These are phyloP conservation scores for Microbotryum scabiosae DNA, from an alignment of 1,284 basidiomycete species.

Conservation along the genomic window DNA sequence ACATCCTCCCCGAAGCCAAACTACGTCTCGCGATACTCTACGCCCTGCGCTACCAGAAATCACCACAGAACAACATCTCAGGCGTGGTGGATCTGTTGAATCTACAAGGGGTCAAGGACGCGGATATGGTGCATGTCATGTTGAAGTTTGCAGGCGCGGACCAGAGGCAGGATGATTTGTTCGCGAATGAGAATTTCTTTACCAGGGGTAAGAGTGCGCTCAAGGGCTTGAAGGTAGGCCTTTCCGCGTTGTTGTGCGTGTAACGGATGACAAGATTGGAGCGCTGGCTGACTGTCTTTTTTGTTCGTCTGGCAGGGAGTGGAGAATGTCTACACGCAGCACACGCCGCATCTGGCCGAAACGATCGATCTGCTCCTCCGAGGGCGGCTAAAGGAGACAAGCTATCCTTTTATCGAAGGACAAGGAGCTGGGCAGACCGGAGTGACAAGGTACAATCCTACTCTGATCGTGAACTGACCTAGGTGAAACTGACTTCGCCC, in stretches of 20 bases:
- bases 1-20: conserved; percentile 69
- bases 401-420: conserved; percentile 79
- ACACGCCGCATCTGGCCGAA: conserved; percentile 84
- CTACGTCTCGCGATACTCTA: conserved; percentile 89
- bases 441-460: conserved; percentile 8
- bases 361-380: conserved; percentile 85
- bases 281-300: neutral
- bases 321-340: conserved; percentile 98
- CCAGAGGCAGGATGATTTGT: conserved; percentile 93
- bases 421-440: conserved; percentile 47
- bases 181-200: conserved; percentile 90
- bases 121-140: conserved; percentile 85
- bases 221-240: conserved; percentile 77
- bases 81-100: conserved; percentile 73
- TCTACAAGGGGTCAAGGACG: conserved; percentile 75
- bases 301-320: conserved; percentile 60
- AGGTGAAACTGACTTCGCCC: neutral
- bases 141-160: conserved; percentile 91
- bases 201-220: conserved; percentile 89
- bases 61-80: conserved; percentile 73
- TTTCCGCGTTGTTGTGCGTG: neutral
- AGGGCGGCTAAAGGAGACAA: conserved; percentile 74
- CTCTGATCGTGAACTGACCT: neutral
- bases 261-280: neutral
- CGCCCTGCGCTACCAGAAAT: conserved; percentile 89